These are phyloP conservation scores for Gonapodya prolifera DNA, from an alignment of 192 early-diverging fungal genomes.

Conservation along the genomic window DNA sequence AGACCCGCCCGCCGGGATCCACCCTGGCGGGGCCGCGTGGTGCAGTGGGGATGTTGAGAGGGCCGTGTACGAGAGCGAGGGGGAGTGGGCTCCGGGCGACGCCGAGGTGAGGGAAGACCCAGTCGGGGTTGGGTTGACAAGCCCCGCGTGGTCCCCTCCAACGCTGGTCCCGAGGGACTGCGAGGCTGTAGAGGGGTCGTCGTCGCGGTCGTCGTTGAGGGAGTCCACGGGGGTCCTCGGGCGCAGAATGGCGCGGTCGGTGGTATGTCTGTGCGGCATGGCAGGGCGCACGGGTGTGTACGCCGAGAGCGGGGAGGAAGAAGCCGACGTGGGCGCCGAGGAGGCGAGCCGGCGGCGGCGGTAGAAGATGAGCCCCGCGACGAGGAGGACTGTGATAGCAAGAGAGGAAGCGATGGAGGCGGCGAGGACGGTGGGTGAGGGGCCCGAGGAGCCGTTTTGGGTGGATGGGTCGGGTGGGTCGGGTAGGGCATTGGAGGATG, in stretches of 20 bases:
- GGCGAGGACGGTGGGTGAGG: neutral
- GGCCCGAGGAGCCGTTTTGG: neutral
- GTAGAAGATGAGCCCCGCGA: neutral
- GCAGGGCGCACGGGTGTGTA: neutral
- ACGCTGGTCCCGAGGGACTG: no score
- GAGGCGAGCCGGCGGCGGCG: neutral
- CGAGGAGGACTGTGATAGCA: neutral
- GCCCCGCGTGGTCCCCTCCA: no score
- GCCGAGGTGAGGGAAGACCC: no score
- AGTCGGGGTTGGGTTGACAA: no score
- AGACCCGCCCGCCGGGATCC: neutral
- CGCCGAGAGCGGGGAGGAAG: neutral
- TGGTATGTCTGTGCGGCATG: neutral
- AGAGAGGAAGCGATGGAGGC: neutral
- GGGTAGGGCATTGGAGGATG: neutral
- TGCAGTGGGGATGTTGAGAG: neutral
- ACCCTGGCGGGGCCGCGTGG: neutral
- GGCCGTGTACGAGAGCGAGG: neutral
- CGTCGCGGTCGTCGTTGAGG: neutral
- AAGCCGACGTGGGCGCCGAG: neutral
- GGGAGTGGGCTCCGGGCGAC: no score
- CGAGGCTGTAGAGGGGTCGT: no score
- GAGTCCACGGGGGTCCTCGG: neutral
- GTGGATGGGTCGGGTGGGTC: neutral
- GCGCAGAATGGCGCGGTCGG: neutral